Percentiles rank a stretch among this genome's conserved stretches.
These are phyloP conservation scores for Sarcodon aspratus DNA, from an alignment of 768 basidiomycete species.

Conservation along the genomic window DNA sequence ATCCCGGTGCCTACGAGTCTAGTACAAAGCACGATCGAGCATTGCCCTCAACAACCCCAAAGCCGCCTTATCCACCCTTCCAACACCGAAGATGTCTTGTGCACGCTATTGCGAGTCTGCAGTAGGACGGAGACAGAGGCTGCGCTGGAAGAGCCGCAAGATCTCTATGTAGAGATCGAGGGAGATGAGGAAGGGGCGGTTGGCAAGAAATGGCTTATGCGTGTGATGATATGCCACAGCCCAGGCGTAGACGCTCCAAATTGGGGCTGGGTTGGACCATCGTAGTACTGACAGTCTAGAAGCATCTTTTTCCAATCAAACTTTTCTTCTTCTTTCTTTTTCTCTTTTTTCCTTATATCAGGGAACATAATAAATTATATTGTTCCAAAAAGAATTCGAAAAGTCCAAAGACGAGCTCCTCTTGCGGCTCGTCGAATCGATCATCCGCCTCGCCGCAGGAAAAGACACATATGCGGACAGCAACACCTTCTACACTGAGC, in stretches of 20 bases:
- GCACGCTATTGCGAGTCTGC: too few species aligned
- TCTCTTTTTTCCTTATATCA: too few species aligned
- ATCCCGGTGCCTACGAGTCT: conserved; percentile 54
- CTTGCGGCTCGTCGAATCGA: conserved; percentile 82
- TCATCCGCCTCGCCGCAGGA: conserved; percentile 62
- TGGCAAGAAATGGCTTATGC: conserved; percentile 63
- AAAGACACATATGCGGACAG: conserved; percentile 51
- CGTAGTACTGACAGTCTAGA: conserved; percentile 47
- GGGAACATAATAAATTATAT: too few species aligned
- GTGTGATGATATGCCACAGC: conserved; percentile 81
- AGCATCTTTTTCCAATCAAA: conserved; percentile 36
- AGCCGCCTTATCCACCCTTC: conserved; percentile 45
- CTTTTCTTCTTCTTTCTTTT: too few species aligned
- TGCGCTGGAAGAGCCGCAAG: conserved; percentile 71
- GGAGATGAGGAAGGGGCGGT: conserved; percentile 58
- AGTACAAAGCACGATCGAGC: conserved; percentile 66
- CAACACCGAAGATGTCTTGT: conserved; percentile 48
- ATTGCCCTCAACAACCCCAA: conserved; percentile 57
- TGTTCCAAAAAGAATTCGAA: conserved; percentile 52
- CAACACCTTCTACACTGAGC: conserved; percentile 68
- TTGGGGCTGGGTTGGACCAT: conserved; percentile 46
- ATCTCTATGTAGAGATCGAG: conserved; percentile 80
- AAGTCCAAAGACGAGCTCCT: conserved; percentile 83
- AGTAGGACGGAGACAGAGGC: conserved; percentile 21
- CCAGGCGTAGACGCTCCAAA: conserved; percentile 70